Percentiles rank a stretch among this genome's conserved stretches.
phyloP scores from a whole-genome alignment of 441 rosid genomes.

The Metrosideros polymorpha region DNA sequence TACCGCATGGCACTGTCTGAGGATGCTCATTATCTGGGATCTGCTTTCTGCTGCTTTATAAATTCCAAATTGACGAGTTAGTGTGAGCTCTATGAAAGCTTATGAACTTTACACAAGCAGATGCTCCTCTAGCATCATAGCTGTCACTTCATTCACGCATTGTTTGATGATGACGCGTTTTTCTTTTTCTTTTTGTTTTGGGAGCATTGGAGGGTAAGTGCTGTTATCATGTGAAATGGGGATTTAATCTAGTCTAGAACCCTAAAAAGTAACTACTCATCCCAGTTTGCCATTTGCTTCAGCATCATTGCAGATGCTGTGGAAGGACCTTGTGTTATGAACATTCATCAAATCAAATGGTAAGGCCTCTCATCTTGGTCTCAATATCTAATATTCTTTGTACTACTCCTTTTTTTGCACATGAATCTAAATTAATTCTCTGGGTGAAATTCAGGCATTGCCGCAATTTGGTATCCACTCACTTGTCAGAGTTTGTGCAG shows the following conservation, averaged over 20 bases:
- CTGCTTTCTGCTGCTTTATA: background rate
- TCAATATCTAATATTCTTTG: background rate
- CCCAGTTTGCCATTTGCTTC: background rate
- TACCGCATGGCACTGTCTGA: background rate
- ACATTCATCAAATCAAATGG: conserved; percentile 75
- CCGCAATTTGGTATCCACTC: conserved; percentile 54
- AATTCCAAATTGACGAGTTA: background rate
- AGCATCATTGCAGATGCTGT: conserved; percentile 47
- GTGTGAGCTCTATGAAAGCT: background rate
- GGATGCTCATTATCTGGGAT: background rate
- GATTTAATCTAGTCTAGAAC: background rate
- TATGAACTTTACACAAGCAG: background rate
- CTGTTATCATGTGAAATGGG: background rate
- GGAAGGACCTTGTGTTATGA: conserved; percentile 67
- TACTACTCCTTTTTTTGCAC: background rate
- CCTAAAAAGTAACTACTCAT: background rate
- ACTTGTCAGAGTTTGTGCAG: conserved; percentile 58
- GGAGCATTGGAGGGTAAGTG: background rate
- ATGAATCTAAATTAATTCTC: background rate
- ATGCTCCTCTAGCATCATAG: background rate
- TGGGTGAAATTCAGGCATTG: conserved; percentile 28
- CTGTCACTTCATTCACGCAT: background rate
- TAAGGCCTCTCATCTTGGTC: background rate
- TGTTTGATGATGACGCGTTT: background rate
- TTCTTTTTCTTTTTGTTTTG: background rate